Conservation (phyloP, 176 grass and related monocot genomes). For the Avena atlantica region DNA sequence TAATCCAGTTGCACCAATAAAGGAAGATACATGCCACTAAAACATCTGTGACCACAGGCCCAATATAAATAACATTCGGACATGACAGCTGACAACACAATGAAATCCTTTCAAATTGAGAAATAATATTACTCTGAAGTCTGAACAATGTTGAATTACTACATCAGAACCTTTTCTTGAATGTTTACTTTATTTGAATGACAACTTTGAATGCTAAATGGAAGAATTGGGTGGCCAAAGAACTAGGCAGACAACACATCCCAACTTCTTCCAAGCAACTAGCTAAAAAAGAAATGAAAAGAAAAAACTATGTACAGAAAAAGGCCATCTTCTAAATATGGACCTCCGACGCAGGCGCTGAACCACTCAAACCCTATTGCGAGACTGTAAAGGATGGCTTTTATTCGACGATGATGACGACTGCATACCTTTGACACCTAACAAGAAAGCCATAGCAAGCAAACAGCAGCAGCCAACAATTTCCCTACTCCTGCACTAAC, state of each 20-base stretch:
- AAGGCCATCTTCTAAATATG: conserved; percentile 58
- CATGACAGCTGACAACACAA: conserved; percentile 20
- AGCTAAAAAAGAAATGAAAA: conserved; percentile 39
- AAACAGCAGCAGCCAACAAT: conserved; percentile 45
- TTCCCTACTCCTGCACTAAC: conserved; percentile 45
- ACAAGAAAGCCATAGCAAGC: conserved; percentile 44
- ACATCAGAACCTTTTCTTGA: conserved; percentile 26
- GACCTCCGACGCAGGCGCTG: conserved; percentile 28
- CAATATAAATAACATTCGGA: conserved; percentile 4
- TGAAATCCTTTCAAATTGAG: conserved; percentile 19
- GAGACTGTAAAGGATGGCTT: conserved; percentile 47
- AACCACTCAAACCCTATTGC: conserved; percentile 38
- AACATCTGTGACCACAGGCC: conserved; percentile 21
- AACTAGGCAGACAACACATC: conserved; percentile 42
- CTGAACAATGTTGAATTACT: conserved; percentile 45
- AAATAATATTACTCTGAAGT: conserved; percentile 28
- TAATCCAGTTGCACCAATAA: too few species aligned
- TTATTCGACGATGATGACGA: conserved; percentile 47
- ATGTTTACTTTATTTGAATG: conserved; percentile 53
- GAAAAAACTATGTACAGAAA: conserved; percentile 51
- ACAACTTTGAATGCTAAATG: conserved; percentile 51
- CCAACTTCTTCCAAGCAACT: conserved; percentile 48
- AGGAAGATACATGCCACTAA: neutral
- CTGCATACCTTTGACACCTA: conserved; percentile 42
- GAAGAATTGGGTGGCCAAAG: conserved; percentile 45